Conservation (phyloP, 768 basidiomycete genomes). For the Xerocomellus dryophilus region DNA sequence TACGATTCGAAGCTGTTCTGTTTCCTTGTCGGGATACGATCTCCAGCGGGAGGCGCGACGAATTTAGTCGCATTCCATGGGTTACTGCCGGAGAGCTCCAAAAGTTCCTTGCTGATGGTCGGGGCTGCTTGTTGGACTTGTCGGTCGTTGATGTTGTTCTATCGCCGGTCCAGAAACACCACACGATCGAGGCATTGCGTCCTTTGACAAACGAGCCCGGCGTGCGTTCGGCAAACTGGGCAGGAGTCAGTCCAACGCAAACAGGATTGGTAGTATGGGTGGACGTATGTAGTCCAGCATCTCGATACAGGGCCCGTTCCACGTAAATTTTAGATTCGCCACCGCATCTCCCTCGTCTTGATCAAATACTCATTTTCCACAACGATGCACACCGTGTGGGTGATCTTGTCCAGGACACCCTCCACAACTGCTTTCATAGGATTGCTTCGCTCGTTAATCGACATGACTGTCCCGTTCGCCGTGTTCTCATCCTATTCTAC, state of each 20-base stretch:
- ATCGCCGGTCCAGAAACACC: conserved; percentile 85
- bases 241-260: background rate
- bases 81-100: no score
- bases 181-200: conserved; percentile 76
- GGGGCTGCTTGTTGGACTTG: no score
- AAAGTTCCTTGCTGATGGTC: no score
- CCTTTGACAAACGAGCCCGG: conserved; percentile 84
- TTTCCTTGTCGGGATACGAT: no score
- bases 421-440: conserved; percentile 39
- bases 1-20: no score
- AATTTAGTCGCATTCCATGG: no score
- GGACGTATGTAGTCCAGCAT: conserved; percentile 76
- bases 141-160: no score
- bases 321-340: conserved; percentile 69
- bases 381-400: conserved; percentile 67
- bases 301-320: conserved; percentile 80
- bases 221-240: conserved; percentile 83
- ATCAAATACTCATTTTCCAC: conserved; percentile 90
- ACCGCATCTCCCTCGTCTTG: conserved; percentile 66
- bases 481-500: conserved; percentile 56
- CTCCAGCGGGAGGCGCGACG: no score
- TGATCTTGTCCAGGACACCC: conserved; percentile 62
- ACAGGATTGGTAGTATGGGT: background rate
- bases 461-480: conserved; percentile 49
- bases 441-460: conserved; percentile 52